phyloP scores from a whole-genome alignment of 495 filamentous ascomycete species.

The Tuber indicum region DNA sequence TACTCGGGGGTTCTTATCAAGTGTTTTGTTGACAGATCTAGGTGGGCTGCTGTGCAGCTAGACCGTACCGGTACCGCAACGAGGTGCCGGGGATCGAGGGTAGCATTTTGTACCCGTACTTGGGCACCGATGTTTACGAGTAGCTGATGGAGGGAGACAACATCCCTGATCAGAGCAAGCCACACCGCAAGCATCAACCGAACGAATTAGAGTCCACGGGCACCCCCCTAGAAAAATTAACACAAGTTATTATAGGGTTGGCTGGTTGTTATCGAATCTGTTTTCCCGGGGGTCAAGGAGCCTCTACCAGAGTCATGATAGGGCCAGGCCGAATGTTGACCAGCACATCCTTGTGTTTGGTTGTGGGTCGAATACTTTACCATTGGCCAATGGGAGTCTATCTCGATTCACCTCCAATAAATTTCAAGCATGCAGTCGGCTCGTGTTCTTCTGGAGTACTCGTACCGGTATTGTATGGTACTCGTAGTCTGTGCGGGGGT shows the following conservation, averaged over 20 bases:
- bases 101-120: no score
- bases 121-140: neutral
- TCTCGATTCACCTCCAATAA: neutral
- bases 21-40: neutral
- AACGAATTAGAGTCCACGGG: neutral
- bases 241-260: neutral
- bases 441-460: neutral
- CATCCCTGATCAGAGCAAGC: neutral
- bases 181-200: neutral
- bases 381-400: neutral
- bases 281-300: neutral
- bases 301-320: neutral
- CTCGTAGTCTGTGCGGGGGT: neutral
- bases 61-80: neutral
- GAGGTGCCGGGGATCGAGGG: neutral
- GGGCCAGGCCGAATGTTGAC: neutral
- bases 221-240: neutral
- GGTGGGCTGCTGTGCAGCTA: neutral
- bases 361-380: neutral
- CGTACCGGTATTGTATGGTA: no score
- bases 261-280: neutral
- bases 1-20: neutral
- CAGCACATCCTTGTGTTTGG: neutral
- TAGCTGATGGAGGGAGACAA: neutral
- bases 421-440: neutral